Base-by-base conservation (phyloP, 2,329 filamentous ascomycete genomes). In the Clonostachys sp. region DNA sequence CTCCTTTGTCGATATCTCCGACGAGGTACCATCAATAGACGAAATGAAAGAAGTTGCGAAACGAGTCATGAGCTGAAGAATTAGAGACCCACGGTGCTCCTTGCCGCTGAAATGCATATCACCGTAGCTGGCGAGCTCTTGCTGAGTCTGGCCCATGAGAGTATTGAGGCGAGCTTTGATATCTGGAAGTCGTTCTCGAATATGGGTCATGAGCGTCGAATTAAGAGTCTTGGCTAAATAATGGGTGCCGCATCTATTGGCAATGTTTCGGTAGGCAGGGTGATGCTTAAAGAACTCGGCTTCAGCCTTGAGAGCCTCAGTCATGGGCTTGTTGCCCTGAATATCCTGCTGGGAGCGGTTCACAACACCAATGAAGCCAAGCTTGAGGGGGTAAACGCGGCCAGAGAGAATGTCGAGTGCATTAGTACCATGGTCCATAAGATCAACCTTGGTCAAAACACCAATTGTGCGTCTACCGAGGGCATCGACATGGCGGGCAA, bases 361-460 rank as follows among this genome's bases (percentile, higher is more conserved):
- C 60, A 99, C 92, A 14, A 97, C 91, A 51, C 94, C 94, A 57
- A 99, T 97, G 65, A 97, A 99, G 30, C 94, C 94, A 53, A 99
- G 81, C 70, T 97, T 99, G 57, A 99, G 68, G 9, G 94, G 94
- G 66, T 99, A 99, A 4, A 99, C 94, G 24, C 94, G 86, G 5
- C 94, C 94, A 7, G 92, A 95, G n/a, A 99, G 78, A 57, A 99
- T 99, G 61, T 99, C 94, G 57, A 99, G 78, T 14, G 94, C 94
- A 61, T 99, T 97, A 48, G 94, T 99, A 53, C 94, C 94, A 62
- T 99, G 92, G 62, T 99, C 94, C 94, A 99, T 99, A 49, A 99
- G 74, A 65, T 99, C 94, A 54, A 99, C 76, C 72, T 99, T 99
- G 51, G 94, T 97, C 50, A 99, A 78, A 48, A 99, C 92, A 61